Evolutionary conservation across 345 rosid species (phyloP), one percentile per base, ranked within the genome.

Genomic region (Turritis glabra): DNA sequence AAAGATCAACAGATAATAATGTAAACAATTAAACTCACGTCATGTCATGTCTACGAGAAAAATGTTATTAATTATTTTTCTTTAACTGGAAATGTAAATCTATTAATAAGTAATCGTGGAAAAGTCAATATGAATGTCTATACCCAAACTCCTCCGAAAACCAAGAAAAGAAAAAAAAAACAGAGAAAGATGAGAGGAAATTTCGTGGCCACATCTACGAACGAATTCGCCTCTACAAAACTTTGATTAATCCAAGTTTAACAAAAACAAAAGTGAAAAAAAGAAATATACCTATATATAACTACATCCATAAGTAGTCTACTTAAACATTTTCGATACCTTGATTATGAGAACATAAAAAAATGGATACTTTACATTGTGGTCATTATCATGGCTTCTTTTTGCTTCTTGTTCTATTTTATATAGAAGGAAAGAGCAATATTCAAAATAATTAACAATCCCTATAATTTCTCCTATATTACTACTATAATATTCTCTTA

Each of bases 331-430:
- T 43, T 13, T 55, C 6, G 53, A 54, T 43, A 67, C 14, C 11
- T 68, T 38, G 51, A 41, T 40, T 6, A 29, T 32, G 41, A 55
- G n/a, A 47, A 30, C 23, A 33, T 13, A 50, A 23, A 41, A 37
- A 67, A 53, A 67, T 57, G 74, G 65, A 30, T 44, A 58, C 17
- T 44, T 70, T 43, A 70, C 56, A 46, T 30, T 15, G 56, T 17
- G 35, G 13, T 47, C 23, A 47, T 8, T 13, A 47, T 33, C 22
- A 30, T 23, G 38, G 29, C 1, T 5, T 48, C 57, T 60, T 60
- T 37, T 35, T 48, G 50, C 38, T 71, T 71, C 60, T 71, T 29
- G 51, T 60, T 48, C 27, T 71, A 18, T 35, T 38, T n/a, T n/a
- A n/a, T n/a, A n/a, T n/a, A n/a, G n/a, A n/a, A n/a, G n/a, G n/a